A percentile compares a stretch with the other conserved stretches of the same genome.
These are phyloP conservation scores for Cyclotella sp. DNA, from an alignment of 108 stramenopile species.

Conservation along the genomic window DNA sequence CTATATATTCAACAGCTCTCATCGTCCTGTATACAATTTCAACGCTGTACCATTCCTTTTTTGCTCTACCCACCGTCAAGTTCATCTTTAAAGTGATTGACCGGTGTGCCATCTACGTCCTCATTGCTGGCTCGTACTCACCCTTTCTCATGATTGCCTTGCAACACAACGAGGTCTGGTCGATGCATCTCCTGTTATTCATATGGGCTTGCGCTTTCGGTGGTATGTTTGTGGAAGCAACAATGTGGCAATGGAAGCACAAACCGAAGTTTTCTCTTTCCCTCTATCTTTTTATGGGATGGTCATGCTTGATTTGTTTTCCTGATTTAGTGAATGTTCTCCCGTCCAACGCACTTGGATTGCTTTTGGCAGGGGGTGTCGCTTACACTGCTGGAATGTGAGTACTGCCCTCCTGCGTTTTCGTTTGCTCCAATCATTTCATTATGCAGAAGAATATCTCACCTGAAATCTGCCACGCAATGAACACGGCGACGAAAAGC, in stretches of 20 bases:
- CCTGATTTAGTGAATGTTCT: conserved; percentile 60
- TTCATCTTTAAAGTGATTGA: conserved; percentile 85
- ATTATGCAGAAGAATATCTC: not conserved
- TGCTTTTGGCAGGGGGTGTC: conserved; percentile 80
- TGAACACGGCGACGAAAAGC: not conserved
- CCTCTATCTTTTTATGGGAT: conserved; percentile 91
- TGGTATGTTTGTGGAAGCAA: conserved; percentile 77
- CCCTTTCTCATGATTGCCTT: conserved; percentile 89
- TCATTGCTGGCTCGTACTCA: conserved; percentile 97
- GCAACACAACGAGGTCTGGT: conserved; percentile 66
- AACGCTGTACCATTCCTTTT: conserved; percentile 92
- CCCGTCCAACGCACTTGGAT: conserved; percentile 46
- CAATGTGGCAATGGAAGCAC: conserved; percentile 61
- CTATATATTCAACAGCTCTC: conserved; percentile 80
- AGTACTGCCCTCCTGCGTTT: conserved; percentile 1
- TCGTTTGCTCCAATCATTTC: not conserved
- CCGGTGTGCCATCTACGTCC: conserved; percentile 94
- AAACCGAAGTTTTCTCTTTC: conserved; percentile 61
- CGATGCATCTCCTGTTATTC: conserved; percentile 70
- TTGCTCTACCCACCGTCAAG: conserved; percentile 67
- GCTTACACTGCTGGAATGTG: conserved; percentile 82
- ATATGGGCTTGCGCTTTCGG: conserved; percentile 83
- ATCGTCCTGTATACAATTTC: conserved; percentile 86
- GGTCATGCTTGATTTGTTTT: conserved; percentile 70
- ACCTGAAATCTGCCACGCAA: not conserved